These are phyloP conservation scores for Fistulinella prunicolor DNA, from an alignment of 768 basidiomycete species.

Conservation along the genomic window DNA sequence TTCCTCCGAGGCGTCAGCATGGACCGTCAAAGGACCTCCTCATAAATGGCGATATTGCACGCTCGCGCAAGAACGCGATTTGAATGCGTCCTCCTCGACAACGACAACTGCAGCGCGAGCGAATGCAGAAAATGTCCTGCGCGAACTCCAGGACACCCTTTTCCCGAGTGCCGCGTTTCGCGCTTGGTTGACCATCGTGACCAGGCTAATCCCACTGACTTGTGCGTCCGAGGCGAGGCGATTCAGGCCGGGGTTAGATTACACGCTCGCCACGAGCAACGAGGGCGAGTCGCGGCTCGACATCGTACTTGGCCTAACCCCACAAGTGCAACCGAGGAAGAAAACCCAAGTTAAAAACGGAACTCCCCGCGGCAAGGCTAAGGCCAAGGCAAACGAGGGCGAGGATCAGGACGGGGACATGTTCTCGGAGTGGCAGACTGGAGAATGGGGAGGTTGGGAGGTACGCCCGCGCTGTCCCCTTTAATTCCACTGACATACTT, in stretches of 20 bases:
- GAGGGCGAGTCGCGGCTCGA: conserved; percentile 81
- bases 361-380: conserved; percentile 26
- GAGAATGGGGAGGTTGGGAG: conserved; percentile 94
- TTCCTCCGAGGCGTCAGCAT: conserved; percentile 45
- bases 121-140: conserved; percentile 21
- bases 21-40: conserved; percentile 82
- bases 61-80: conserved; percentile 32
- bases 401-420: conserved; percentile 30
- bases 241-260: conserved; percentile 91
- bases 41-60: conserved; percentile 93
- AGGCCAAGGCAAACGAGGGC: conserved; percentile 17
- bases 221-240: conserved; percentile 79
- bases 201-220: conserved; percentile 66
- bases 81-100: neutral
- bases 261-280: conserved; percentile 89
- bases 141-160: conserved; percentile 66
- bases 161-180: conserved; percentile 83
- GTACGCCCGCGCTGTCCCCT: conserved; percentile 36
- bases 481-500: neutral
- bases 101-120: conserved; percentile 5
- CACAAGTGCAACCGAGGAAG: conserved; percentile 39
- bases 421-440: conserved; percentile 59
- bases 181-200: conserved; percentile 80
- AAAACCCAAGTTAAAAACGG: conserved; percentile 12
- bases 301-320: conserved; percentile 83